phyloP scores from a whole-genome alignment of 2,329 filamentous ascomycete genomes.

The Botrytis hyacinthi region DNA sequence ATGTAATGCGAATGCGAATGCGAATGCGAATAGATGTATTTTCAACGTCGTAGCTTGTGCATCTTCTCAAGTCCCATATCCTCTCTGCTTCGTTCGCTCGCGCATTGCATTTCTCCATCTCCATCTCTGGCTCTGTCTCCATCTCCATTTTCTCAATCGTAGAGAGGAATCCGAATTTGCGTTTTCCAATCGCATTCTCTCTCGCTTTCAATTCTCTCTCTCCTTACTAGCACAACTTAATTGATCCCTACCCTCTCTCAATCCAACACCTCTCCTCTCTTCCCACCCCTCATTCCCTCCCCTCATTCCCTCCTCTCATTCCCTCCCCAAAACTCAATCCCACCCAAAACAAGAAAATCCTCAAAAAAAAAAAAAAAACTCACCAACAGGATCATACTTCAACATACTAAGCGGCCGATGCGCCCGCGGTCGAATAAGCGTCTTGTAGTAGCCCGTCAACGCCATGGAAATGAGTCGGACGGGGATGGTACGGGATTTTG shows the following conservation, averaged over 20 bases:
- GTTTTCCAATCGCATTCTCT: too few species aligned
- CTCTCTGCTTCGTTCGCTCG: background rate
- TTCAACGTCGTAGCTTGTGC: background rate
- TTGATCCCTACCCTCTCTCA: background rate
- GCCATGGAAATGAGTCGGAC: slow-evolving; percentile 98
- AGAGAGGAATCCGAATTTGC: background rate
- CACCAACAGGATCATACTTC: slow-evolving; percentile 96
- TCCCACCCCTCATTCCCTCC: too few species aligned
- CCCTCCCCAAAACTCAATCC: background rate
- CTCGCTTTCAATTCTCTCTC: too few species aligned
- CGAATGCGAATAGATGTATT: background rate
- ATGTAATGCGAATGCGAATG: background rate
- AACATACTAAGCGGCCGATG: slow-evolving; percentile 90
- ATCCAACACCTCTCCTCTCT: too few species aligned
- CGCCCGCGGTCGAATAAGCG: slow-evolving; percentile 76
- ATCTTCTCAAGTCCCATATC: background rate
- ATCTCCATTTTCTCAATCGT: background rate
- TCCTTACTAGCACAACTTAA: background rate
- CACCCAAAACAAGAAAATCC: background rate
- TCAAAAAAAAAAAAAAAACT: slow-evolving; percentile 12
- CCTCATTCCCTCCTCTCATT: too few species aligned
- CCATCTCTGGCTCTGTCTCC: background rate
- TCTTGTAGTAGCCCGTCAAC: slow-evolving; percentile 97
- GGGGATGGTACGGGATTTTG: slow-evolving; percentile 84
- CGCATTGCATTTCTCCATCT: background rate